phyloP scores from a whole-genome alignment of 495 filamentous ascomycete genomes.

The Penicillium diatomitis region DNA sequence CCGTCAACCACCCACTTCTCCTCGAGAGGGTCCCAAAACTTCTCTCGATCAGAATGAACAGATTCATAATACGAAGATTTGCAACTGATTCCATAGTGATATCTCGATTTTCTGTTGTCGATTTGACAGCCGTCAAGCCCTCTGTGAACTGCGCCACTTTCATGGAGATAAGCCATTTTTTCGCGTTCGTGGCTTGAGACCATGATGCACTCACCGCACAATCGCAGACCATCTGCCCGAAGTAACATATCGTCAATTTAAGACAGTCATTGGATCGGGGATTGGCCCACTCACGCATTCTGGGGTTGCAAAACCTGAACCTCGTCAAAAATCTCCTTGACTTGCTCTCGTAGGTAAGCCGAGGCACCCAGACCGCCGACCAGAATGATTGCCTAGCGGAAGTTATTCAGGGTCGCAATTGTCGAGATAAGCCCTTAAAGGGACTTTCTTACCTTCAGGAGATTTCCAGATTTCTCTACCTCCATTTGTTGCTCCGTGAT shows the following conservation, averaged over 20 bases:
- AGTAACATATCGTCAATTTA: too few relatives aligned
- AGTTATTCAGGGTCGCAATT: neutral
- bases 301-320: slow-evolving; percentile 52
- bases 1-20: slow-evolving; percentile 9
- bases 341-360: slow-evolving; percentile 51
- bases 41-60: too few relatives aligned
- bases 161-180: slow-evolving; percentile 29
- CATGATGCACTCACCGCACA: slow-evolving; percentile 11
- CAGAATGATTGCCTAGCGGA: slow-evolving; percentile 49
- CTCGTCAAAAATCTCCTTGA: slow-evolving; percentile 31
- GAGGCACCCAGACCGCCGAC: slow-evolving; percentile 66
- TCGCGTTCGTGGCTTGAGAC: neutral
- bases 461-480: slow-evolving; percentile 11
- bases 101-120: slow-evolving; percentile 38
- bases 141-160: slow-evolving; percentile 38
- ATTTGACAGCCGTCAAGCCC: slow-evolving; percentile 34
- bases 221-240: slow-evolving; percentile 19
- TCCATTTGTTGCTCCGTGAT: slow-evolving; percentile 48
- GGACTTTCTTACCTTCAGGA: slow-evolving; percentile 9
- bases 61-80: too few relatives aligned
- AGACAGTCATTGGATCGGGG: too few relatives aligned
- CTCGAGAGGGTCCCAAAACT: slow-evolving; percentile 8
- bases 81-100: slow-evolving; percentile 38
- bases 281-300: slow-evolving; percentile 34
- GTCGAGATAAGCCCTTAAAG: neutral